Evolutionary conservation across 169 alveolate genomes (phyloP).

Genomic region (Eimeria acervulina): DNA sequence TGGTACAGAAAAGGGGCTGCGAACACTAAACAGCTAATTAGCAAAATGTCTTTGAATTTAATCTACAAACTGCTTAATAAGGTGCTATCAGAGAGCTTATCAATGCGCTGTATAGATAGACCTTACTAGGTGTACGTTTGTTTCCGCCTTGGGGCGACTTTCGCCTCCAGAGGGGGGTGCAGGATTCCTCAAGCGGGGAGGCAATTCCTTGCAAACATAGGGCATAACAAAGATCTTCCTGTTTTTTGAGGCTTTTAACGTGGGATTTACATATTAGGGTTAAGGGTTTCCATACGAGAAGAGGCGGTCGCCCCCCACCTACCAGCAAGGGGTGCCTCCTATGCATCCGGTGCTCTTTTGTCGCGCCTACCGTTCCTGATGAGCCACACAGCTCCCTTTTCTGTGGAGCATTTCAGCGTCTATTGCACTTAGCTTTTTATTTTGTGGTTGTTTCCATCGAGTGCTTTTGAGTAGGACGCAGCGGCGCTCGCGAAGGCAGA

Average conservation of each 20-base stretch:
- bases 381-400: neutral
- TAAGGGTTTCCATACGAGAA: constrained; percentile 19
- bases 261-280: neutral
- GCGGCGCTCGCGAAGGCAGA: constrained; percentile 21
- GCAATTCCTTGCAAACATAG: neutral
- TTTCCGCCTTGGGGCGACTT: constrained; percentile 59
- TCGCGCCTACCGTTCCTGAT: constrained; percentile 38
- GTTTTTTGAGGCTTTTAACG: neutral
- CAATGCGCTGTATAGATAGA: neutral
- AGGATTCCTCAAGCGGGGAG: constrained; percentile 39
- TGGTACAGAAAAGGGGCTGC: neutral
- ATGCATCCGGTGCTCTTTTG: constrained; percentile 42
- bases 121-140: constrained; percentile 13
- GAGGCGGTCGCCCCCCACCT: constrained; percentile 61
- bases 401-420: neutral
- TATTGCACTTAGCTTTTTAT: constrained; percentile 11
- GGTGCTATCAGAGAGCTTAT: neutral
- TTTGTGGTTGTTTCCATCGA: neutral
- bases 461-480: neutral
- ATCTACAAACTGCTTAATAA: neutral
- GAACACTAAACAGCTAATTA: neutral
- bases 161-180: constrained; percentile 65
- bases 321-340: constrained; percentile 34
- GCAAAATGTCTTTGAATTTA: constrained; percentile 7
- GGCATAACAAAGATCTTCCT: constrained; percentile 35